Evolutionary conservation across 768 basidiomycete species (phyloP).

Genomic region (Tephrocybe sp.): DNA sequence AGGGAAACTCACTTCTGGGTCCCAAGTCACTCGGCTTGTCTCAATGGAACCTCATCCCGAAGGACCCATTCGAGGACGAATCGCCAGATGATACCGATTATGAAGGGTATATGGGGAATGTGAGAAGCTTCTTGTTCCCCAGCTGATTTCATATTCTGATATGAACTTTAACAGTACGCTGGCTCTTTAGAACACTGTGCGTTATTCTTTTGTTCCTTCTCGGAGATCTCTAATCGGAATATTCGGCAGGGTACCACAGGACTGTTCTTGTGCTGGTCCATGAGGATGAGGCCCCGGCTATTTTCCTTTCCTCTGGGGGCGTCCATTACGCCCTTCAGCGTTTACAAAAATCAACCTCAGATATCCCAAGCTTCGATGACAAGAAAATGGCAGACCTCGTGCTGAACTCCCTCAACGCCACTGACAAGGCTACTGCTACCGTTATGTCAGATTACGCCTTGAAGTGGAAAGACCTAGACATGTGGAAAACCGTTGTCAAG

Average conservation of each 20-base stretch:
- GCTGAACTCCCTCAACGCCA: constrained; percentile 8
- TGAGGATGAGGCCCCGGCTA: constrained; percentile 2
- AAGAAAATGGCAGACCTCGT: constrained; percentile 7
- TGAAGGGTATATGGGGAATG: constrained; percentile 43
- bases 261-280: constrained; percentile 13
- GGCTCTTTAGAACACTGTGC: constrained; percentile 30
- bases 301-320: constrained; percentile 17
- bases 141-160: neutral
- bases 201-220: constrained; percentile 1
- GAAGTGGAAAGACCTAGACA: constrained; percentile 25
- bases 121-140: constrained; percentile 17
- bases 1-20: constrained; percentile 22
- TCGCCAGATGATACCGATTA: constrained; percentile 36
- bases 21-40: constrained; percentile 19
- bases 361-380: neutral
- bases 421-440: constrained; percentile 13
- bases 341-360: constrained; percentile 8
- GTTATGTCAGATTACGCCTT: constrained; percentile 22
- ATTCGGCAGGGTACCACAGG: constrained; percentile 9
- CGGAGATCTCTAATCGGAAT: neutral
- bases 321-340: constrained; percentile 2
- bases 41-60: constrained; percentile 30
- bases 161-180: constrained; percentile 19
- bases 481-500: constrained; percentile 26
- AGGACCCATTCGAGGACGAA: constrained; percentile 31